Evolutionary conservation across 1,284 basidiomycete species (phyloP).

Genomic region (Moesziomyces aphidis): DNA sequence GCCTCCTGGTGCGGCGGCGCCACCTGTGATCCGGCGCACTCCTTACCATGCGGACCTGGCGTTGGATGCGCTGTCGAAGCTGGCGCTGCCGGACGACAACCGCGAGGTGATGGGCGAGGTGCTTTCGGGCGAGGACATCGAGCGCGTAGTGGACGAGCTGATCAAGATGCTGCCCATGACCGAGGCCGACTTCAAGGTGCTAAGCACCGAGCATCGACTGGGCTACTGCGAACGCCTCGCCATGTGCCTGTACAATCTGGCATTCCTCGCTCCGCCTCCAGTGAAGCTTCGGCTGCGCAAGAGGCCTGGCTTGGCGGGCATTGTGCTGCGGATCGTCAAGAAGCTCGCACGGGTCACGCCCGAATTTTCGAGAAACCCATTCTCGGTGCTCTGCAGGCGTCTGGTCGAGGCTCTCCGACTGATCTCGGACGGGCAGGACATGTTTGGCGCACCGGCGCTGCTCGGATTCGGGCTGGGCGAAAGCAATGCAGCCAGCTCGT

Average conservation of each 20-base stretch:
- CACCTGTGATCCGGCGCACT: constrained; percentile 39
- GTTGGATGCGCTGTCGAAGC: constrained; percentile 82
- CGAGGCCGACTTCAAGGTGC: constrained; percentile 80
- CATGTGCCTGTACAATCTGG: constrained; percentile 85
- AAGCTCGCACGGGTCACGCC: constrained; percentile 70
- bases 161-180: constrained; percentile 84
- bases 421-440: constrained; percentile 81
- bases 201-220: constrained; percentile 77
- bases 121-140: constrained; percentile 75
- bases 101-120: constrained; percentile 78
- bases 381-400: constrained; percentile 77
- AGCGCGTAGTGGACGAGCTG: constrained; percentile 77
- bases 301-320: constrained; percentile 68
- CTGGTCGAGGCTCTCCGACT: constrained; percentile 85
- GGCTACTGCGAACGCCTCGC: constrained; percentile 82
- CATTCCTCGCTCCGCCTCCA: constrained; percentile 81
- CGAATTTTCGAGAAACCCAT: constrained; percentile 73
- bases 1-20: constrained; percentile 23
- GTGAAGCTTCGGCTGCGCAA: constrained; percentile 78
- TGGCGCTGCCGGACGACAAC: constrained; percentile 82
- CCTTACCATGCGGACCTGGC: constrained; percentile 79
- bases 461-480: constrained; percentile 52
- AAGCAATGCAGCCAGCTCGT: background rate
- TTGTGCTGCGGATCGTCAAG: constrained; percentile 70
- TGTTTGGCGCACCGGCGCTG: constrained; percentile 74